Evolutionary conservation across 2,329 filamentous ascomycete species (phyloP), one percentile per base, ranked within the genome.

Genomic region (Nemania bipapillata): DNA sequence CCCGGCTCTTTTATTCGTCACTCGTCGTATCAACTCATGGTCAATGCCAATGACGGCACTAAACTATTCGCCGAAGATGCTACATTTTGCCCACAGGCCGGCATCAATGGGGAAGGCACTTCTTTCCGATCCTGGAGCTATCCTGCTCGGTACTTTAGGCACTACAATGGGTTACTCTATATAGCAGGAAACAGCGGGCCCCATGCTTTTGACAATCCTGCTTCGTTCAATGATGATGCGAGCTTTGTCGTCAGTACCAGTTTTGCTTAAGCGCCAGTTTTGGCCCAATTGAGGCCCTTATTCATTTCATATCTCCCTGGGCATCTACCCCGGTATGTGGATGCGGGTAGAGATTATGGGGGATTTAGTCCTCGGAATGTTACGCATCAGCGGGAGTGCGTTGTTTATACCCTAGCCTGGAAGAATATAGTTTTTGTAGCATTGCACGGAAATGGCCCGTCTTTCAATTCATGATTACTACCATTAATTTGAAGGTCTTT

Each of bases 31-130:
- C 80, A 35, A 32, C 84, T 90, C 0, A 50, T 77, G 42, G 72
- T 90, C 50, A 78, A 81, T 40, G 81, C 83, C 64, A 84, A 85
- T 70, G 88, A 90, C 69, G 83, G 83, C 62, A 81, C 80, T 64
- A 89, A 89, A 80, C 77, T 80, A 52, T 89, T 90, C 78, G 35
- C 78, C 3, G 87, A 90, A 72, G 88, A 90, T 53, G 87, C 88
- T 9, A 91, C 89, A 0, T 91, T 90, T 77, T 91, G 89, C 74
- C 81, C 86, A 0, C 82, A 85, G 76, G 66, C 81, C 0, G 85
- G 84, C 0, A 77, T 90, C 37, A 86, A 78, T 69, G 85, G 86
- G 1, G 35, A 61, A 49, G 87, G 86, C 4, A 84, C 68, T 69
- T 83, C 87, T 0, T 80, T 90, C 30, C 82, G 86, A 2, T 81